phyloP scores from a whole-genome alignment of 768 basidiomycete species.

The Multifurca ochricompacta region DNA sequence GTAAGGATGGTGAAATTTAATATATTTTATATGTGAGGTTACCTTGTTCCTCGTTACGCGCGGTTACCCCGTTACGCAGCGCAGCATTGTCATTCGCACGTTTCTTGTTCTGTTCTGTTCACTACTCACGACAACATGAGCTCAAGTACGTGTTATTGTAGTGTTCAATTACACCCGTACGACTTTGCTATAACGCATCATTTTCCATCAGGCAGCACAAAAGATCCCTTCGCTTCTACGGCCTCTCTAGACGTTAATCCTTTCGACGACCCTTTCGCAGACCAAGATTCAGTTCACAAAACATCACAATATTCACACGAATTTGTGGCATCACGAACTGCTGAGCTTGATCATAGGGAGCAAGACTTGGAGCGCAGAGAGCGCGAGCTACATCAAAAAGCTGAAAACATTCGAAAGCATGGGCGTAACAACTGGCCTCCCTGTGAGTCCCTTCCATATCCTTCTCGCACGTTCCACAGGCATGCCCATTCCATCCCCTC shows the following conservation, averaged over 20 bases:
- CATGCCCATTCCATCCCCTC: not conserved
- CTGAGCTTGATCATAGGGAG: conserved; percentile 72
- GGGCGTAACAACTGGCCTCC: conserved; percentile 93
- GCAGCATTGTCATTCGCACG: not conserved
- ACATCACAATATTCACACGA: conserved; percentile 22
- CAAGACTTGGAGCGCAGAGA: conserved; percentile 76
- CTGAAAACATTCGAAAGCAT: conserved; percentile 60
- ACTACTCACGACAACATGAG: conserved; percentile 5
- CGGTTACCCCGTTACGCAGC: too few species aligned
- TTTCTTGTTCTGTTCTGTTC: too few species aligned
- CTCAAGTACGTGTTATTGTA: conserved; percentile 18
- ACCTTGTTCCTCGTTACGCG: too few species aligned
- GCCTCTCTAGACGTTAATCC: conserved; percentile 84
- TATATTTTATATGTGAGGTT: not conserved
- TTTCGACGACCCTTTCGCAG: conserved; percentile 73
- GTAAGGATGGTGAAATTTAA: not conserved
- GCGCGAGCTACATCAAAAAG: conserved; percentile 58
- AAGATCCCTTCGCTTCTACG: conserved; percentile 81
- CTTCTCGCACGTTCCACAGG: not conserved
- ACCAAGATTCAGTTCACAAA: conserved; percentile 23
- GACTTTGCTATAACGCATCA: conserved; percentile 9
- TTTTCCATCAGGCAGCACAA: conserved; percentile 30
- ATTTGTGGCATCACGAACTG: conserved; percentile 37
- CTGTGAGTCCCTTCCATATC: conserved; percentile 45
- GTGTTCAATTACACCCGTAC: too few species aligned